These are phyloP conservation scores for Mycogone perniciosa DNA, from an alignment of 2,329 filamentous ascomycete species.

Conservation along the genomic window DNA sequence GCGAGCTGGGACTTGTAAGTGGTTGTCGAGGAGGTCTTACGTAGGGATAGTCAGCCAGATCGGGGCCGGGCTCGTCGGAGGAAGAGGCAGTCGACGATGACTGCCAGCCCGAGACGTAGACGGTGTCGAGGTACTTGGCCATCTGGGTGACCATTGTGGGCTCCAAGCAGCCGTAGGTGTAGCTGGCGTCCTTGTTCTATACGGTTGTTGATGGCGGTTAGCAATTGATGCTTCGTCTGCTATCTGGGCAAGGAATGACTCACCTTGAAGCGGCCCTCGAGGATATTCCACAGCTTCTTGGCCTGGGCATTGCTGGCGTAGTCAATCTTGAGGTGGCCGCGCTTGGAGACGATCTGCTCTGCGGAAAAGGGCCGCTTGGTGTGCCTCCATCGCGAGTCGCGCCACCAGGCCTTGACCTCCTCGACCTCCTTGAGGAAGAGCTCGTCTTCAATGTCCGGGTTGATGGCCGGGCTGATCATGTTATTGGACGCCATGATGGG, in stretches of 20 bases:
- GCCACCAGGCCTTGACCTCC: conserved; percentile 92
- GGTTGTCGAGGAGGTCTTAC: conserved; percentile 39
- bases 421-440: conserved; percentile 77
- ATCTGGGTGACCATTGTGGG: conserved; percentile 99
- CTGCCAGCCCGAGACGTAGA: conserved; percentile 99
- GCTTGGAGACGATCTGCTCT: conserved; percentile 94
- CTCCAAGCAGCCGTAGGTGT: conserved; percentile 94
- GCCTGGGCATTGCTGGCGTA: conserved; percentile 84
- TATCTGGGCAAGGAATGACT: conserved; percentile 17
- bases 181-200: conserved; percentile 77
- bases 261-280: conserved; percentile 83
- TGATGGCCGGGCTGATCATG: conserved; percentile 53
- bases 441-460: conserved; percentile 53
- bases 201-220: neutral
- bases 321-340: conserved; percentile 82
- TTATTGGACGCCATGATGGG: conserved; percentile 54
- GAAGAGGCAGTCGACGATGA: conserved; percentile 93
- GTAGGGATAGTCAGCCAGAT: conserved; percentile 96
- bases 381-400: conserved; percentile 81
- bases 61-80: conserved; percentile 91
- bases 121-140: conserved; percentile 97
- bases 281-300: conserved; percentile 91
- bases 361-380: conserved; percentile 91
- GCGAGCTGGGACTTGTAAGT: too few species aligned
- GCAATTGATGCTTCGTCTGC: neutral